Evolutionary conservation across 306 rosid species (phyloP).

Genomic region (Quercus berberidifolia): DNA sequence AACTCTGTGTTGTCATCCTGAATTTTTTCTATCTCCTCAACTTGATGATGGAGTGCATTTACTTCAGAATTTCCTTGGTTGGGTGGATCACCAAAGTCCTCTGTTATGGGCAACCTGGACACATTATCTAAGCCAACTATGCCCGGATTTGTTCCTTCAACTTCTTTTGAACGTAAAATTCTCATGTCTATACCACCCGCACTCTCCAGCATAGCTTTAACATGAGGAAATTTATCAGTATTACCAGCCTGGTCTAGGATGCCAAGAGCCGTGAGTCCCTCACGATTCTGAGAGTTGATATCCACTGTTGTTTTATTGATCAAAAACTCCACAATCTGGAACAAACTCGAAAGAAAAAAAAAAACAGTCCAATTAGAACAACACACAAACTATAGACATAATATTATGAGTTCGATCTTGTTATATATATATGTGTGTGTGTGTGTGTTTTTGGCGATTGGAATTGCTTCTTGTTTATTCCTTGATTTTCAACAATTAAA

Average conservation of each 20-base stretch:
- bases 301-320: slow-evolving; percentile 46
- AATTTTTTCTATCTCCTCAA: slow-evolving; percentile 7
- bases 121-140: too few relatives aligned
- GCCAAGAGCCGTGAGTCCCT: slow-evolving; percentile 52
- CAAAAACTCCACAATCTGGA: slow-evolving; percentile 63
- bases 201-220: background rate
- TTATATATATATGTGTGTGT: too few relatives aligned
- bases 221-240: background rate
- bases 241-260: slow-evolving; percentile 37
- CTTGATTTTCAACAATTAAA: too few relatives aligned
- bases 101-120: background rate
- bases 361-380: too few relatives aligned
- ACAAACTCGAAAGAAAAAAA: background rate
- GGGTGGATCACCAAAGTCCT: background rate
- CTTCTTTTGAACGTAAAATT: too few relatives aligned
- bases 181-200: background rate
- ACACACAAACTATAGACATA: too few relatives aligned
- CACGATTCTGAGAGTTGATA: slow-evolving; percentile 43
- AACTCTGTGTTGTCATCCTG: slow-evolving; percentile 15
- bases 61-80: slow-evolving; percentile 8
- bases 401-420: too few relatives aligned
- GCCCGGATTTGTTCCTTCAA: too few relatives aligned
- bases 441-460: too few relatives aligned
- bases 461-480: too few relatives aligned
- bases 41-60: slow-evolving; percentile 26